Percentiles rank a stretch among this genome's conserved stretches.
Evolutionary conservation across 1,139 yeast species (phyloP).

Genomic region (Yamadazyma oceani): DNA sequence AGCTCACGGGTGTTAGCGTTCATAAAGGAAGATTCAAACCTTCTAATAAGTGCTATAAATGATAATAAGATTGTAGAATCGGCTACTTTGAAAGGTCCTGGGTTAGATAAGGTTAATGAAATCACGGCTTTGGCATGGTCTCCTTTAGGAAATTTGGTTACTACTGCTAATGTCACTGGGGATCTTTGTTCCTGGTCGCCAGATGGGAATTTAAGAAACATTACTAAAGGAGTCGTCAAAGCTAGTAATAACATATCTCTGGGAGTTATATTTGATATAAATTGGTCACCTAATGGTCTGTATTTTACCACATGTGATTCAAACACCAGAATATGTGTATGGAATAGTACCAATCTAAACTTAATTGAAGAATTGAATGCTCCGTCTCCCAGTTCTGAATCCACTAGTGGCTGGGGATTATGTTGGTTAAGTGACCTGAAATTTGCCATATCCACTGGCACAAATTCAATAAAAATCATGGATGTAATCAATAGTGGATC

Average conservation of each 20-base stretch:
- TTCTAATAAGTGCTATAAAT: constrained; percentile 36
- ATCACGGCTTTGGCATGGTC: constrained; percentile 60
- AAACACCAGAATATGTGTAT: constrained; percentile 32
- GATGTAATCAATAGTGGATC: constrained; percentile 28
- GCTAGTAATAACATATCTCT: constrained; percentile 8
- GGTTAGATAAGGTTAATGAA: constrained; percentile 18
- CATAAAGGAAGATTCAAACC: constrained; percentile 35
- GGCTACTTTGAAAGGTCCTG: constrained; percentile 37
- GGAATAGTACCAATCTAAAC: constrained; percentile 39
- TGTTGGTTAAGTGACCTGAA: constrained; percentile 74
- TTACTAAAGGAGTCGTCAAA: constrained; percentile 28
- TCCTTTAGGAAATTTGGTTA: constrained; percentile 54
- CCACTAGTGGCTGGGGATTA: constrained; percentile 6
- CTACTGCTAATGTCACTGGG: constrained; percentile 62
- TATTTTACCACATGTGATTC: constrained; percentile 35
- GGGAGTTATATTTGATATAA: constrained; percentile 22
- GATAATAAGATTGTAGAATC: constrained; percentile 33
- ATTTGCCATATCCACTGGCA: constrained; percentile 67
- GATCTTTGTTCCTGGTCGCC: constrained; percentile 70
- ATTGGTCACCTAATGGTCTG: constrained; percentile 41
- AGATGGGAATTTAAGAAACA: constrained; percentile 62
- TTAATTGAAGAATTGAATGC: constrained; percentile 32
- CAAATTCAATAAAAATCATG: constrained; percentile 58
- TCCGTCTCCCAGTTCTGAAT: constrained; percentile 15
- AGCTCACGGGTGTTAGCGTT: constrained; percentile 37